Conservation (phyloP, 2,329 filamentous ascomycete genomes). For the Cercospora sp. region DNA sequence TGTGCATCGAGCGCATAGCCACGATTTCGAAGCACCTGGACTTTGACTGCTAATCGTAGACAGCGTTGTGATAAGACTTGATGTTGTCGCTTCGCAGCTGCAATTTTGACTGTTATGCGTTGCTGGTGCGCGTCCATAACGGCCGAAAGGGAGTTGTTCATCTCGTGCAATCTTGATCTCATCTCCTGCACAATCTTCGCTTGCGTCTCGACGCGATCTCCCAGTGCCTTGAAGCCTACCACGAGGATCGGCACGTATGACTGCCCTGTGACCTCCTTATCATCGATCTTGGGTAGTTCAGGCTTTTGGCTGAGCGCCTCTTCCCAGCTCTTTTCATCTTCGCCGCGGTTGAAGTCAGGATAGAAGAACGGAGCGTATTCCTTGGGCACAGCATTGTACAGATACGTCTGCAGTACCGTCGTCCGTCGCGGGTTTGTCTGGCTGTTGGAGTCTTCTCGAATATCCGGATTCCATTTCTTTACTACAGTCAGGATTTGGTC, state of each 20-base stretch:
- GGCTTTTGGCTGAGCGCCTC: conserved; percentile 80
- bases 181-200: conserved; percentile 67
- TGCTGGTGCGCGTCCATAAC: conserved; percentile 77
- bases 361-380: conserved; percentile 74
- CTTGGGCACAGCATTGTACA: conserved; percentile 81
- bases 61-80: conserved; percentile 71
- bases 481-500: conserved; percentile 71
- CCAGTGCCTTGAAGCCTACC: conserved; percentile 70
- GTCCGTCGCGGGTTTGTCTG: conserved; percentile 21
- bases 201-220: conserved; percentile 71
- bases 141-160: conserved; percentile 71
- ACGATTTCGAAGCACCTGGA: conserved; percentile 76
- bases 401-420: conserved; percentile 78
- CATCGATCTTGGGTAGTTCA: conserved; percentile 41
- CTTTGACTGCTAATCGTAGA: conserved; percentile 72
- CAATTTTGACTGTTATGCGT: conserved; percentile 69
- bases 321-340: conserved; percentile 79
- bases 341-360: conserved; percentile 58
- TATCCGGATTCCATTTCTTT: conserved; percentile 70
- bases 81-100: conserved; percentile 72
- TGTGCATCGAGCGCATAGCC: conserved; percentile 78
- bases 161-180: conserved; percentile 72
- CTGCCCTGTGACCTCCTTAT: conserved; percentile 26
- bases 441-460: conserved; percentile 51
- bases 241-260: conserved; percentile 76